Evolutionary conservation across 768 basidiomycete genomes (phyloP).

Genomic region (Dacryopinax primogenitus): DNA sequence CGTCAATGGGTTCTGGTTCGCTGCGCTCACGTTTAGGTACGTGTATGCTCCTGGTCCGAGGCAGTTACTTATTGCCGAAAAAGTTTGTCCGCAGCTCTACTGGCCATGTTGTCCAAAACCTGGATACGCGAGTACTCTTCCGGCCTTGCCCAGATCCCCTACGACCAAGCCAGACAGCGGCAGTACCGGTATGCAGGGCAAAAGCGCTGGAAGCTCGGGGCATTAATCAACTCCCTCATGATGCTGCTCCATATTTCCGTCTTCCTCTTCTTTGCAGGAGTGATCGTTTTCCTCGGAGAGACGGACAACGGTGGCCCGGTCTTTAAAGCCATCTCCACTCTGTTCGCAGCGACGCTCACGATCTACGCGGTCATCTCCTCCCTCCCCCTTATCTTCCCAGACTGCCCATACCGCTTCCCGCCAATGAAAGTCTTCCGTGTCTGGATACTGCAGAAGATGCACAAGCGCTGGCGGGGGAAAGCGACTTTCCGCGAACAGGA

Average conservation of each 20-base stretch:
- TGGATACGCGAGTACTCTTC: constrained; percentile 34
- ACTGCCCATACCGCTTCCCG: neutral
- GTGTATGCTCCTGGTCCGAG: neutral
- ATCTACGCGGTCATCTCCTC: neutral
- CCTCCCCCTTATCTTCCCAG: constrained; percentile 6
- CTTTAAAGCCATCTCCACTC: neutral
- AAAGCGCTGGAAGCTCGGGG: constrained; percentile 29
- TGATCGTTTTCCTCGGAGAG: constrained; percentile 32
- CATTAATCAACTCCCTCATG: constrained; percentile 34
- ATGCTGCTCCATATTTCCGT: constrained; percentile 38
- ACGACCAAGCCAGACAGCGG: constrained; percentile 33
- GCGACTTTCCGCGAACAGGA: neutral
- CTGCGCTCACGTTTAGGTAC: constrained; percentile 17
- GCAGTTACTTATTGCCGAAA: neutral
- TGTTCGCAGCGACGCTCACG: neutral
- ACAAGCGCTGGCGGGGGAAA: neutral
- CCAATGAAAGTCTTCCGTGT: constrained; percentile 3
- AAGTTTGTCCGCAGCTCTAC: constrained; percentile 24
- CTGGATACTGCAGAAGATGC: constrained; percentile 1
- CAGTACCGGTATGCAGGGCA: constrained; percentile 33
- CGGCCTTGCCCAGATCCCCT: constrained; percentile 20
- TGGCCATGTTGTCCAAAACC: constrained; percentile 38
- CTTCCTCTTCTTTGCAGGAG: constrained; percentile 39
- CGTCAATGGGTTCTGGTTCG: constrained; percentile 35
- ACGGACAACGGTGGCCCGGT: neutral